phyloP scores from a whole-genome alignment of 2,329 filamentous ascomycete genomes.

The Zymoseptoria pseudotritici region DNA sequence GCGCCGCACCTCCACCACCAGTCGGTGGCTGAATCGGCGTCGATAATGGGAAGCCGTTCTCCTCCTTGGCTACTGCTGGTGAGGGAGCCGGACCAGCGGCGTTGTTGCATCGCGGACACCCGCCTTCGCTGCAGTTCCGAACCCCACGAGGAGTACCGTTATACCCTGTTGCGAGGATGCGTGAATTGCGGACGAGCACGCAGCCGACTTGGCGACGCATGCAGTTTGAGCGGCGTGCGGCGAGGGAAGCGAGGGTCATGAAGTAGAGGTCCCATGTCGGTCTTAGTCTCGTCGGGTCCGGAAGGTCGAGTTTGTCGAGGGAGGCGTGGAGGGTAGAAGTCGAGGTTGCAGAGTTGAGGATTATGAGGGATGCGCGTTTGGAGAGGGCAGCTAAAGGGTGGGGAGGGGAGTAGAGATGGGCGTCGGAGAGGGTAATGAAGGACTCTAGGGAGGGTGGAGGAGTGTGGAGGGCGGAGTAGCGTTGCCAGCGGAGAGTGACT shows the following conservation, averaged over 20 bases:
- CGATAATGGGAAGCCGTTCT: conserved; percentile 25
- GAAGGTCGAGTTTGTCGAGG: conserved; percentile 66
- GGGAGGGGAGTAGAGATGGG: conserved; percentile 61
- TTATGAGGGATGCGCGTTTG: conserved; percentile 70
- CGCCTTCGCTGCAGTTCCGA: conserved; percentile 85
- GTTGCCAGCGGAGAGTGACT: conserved; percentile 71
- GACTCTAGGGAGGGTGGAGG: conserved; percentile 49
- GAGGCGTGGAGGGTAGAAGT: conserved; percentile 64
- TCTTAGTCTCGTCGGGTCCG: conserved; percentile 69
- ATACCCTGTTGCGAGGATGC: conserved; percentile 92
- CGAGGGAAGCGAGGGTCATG: conserved; percentile 90
- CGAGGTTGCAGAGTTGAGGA: conserved; percentile 75
- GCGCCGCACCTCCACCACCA: conserved; percentile 53
- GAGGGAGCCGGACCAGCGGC: conserved; percentile 38
- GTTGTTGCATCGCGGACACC: conserved; percentile 78
- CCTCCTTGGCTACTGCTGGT: neutral
- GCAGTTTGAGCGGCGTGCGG: conserved; percentile 86
- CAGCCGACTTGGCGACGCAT: conserved; percentile 97
- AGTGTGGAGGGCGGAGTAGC: conserved; percentile 48
- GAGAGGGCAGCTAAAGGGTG: conserved; percentile 68
- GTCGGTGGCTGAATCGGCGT: neutral
- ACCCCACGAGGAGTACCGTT: conserved; percentile 92
- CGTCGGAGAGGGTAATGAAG: conserved; percentile 60
- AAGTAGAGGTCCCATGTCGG: conserved; percentile 97
- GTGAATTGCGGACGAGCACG: conserved; percentile 75